A percentile compares a stretch with the other conserved stretches of the same genome.
These are phyloP conservation scores for Uronychia binucleata DNA, from an alignment of 73 alveolate species.

Conservation along the genomic window DNA sequence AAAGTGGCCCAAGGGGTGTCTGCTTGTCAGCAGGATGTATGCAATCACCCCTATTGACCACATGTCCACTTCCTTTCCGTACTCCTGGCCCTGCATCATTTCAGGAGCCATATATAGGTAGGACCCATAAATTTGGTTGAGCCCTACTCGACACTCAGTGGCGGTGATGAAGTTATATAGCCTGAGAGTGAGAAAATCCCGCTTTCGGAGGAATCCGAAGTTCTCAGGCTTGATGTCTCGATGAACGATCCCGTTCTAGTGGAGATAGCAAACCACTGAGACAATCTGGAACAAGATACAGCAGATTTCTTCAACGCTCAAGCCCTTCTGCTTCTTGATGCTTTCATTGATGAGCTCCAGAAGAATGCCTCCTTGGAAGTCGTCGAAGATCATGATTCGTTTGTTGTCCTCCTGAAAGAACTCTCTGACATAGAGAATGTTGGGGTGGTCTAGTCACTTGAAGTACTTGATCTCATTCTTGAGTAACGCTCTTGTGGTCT, in stretches of 20 bases:
- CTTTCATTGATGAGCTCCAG: conserved; percentile 26
- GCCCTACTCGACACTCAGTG: not conserved
- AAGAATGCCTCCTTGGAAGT: conserved; percentile 39
- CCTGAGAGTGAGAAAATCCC: conserved; percentile 17
- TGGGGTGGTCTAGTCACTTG: not conserved
- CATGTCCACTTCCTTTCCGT: conserved; percentile 41
- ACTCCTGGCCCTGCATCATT: conserved; percentile 38
- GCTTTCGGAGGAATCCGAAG: conserved; percentile 17
- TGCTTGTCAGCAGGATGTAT: conserved; percentile 22
- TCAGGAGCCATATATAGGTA: conserved; percentile 59
- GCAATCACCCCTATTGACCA: conserved; percentile 51
- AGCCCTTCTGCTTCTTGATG: conserved; percentile 8
- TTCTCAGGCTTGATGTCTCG: conserved; percentile 62
- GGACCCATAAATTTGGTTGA: conserved; percentile 37
- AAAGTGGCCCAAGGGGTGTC: conserved; percentile 51
- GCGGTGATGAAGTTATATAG: conserved; percentile 28
- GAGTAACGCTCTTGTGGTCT: not conserved
- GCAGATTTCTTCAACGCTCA: conserved; percentile 24
- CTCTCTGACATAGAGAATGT: conserved; percentile 8
- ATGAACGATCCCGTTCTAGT: conserved; percentile 28
- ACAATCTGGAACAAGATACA: conserved; percentile 30
- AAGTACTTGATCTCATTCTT: not conserved
- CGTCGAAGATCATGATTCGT: conserved; percentile 17
- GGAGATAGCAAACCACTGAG: conserved; percentile 11
- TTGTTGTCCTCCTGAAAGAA: conserved; percentile 34